Evolutionary conservation across 306 rosid species (phyloP), one percentile per base, ranked within the genome.

Genomic region (Phaseolus lunatus): DNA sequence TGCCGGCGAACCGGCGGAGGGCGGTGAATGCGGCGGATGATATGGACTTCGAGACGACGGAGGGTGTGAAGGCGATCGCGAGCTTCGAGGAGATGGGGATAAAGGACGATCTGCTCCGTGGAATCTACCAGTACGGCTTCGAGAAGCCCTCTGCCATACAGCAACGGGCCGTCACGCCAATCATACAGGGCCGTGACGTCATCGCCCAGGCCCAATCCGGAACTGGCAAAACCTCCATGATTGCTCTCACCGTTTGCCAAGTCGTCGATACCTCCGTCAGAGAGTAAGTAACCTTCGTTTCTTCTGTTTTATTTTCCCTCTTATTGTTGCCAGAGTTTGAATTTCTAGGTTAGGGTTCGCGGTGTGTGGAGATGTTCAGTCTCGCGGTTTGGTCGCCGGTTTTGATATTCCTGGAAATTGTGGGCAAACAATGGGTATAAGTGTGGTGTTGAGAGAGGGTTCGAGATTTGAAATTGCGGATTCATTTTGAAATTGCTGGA

Each of bases 161-260:
- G 80, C 99, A 96, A 57, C 88, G 99, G 2, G 99, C 97, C 22
- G 97, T 96, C 11, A 81, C 92, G 59, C 99, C 99, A 2, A 96
- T 96, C 56, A 90, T 96, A 9, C 92, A 85, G 58, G 99, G 99
- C 2, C 98, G 98, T 18, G 99, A 96, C 59, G 99, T 96, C 67
- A 92, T 96, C 2, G 99, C 99, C 15, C 97, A 96, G 88, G 99
- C 99, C 6, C 99, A 96, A 78, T 96, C 99, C 53, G 99, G 99
- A 27, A 96, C 99, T 16, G 98, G 99, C 3, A 96, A 96, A 80
- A 91, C 97, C 37, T 96, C 99, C 73, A 96, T 96, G 99, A 96
- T 96, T 48, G 99, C 93, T 4, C 94, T 96, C 45, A 88, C 98
- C 14, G 99, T 92, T 67, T 96, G 99, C 79, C 99, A 96, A 77